phyloP scores from a whole-genome alignment of 2,329 filamentous ascomycete genomes.

The Bipolaris sorokiniana region DNA sequence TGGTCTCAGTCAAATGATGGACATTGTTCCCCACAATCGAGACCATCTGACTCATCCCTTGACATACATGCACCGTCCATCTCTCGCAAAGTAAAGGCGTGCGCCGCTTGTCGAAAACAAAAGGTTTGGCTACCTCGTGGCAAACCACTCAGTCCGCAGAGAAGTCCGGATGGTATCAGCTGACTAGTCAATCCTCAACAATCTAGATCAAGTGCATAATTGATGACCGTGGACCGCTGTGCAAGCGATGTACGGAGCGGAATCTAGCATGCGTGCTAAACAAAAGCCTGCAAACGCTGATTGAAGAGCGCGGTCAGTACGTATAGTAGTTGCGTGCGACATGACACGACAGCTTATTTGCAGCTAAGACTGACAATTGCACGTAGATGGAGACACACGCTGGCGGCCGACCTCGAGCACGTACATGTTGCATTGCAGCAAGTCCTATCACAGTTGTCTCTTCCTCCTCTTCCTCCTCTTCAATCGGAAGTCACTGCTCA shows the following conservation, averaged over 20 bases:
- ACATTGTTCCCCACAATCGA: not conserved
- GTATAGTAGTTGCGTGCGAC: conserved; percentile 6
- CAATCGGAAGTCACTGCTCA: conserved; percentile 35
- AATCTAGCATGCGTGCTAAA: conserved; percentile 59
- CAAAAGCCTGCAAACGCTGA: conserved; percentile 57
- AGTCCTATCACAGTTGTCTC: conserved; percentile 48
- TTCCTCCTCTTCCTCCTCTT: conserved; percentile 48
- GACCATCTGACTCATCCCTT: not conserved
- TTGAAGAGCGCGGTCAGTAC: conserved; percentile 53
- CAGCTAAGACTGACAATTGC: not conserved
- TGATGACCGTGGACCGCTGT: conserved; percentile 56
- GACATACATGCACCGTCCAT: conserved; percentile 27
- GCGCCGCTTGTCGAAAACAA: conserved; percentile 61
- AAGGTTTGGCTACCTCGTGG: conserved; percentile 41
- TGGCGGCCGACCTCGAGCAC: conserved; percentile 35
- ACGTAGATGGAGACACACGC: conserved; percentile 2
- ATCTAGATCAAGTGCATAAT: conserved; percentile 59
- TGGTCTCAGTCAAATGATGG: not conserved
- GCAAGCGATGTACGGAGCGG: conserved; percentile 58
- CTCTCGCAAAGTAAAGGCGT: conserved; percentile 51
- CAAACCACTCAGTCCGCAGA: not conserved
- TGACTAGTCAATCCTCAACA: not conserved
- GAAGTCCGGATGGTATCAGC: conserved; percentile 3
- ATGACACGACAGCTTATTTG: conserved; percentile 27
- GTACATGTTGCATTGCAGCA: conserved; percentile 51